Conservation (phyloP, 2,329 filamentous ascomycete genomes). For the Xylogone sp. region DNA sequence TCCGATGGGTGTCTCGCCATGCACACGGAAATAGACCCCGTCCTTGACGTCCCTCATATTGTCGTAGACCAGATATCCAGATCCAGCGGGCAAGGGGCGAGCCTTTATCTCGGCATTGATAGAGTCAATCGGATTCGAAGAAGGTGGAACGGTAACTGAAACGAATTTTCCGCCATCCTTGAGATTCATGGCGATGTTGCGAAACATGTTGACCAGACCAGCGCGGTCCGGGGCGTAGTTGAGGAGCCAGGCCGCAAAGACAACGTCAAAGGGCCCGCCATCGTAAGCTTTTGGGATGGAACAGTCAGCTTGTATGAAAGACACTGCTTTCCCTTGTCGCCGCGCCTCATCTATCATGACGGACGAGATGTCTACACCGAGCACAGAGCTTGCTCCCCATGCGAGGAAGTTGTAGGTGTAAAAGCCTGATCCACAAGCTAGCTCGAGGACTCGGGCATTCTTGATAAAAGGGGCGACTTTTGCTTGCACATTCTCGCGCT, state of each 20-base stretch:
- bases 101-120: conserved; percentile 13
- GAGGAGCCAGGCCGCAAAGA: conserved; percentile 33
- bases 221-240: conserved; percentile 30
- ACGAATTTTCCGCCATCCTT: conserved; percentile 31
- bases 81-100: conserved; percentile 11
- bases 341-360: conserved; percentile 29
- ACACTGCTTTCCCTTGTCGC: conserved; percentile 6
- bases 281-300: conserved; percentile 18
- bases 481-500: conserved; percentile 16
- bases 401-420: conserved; percentile 29
- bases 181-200: conserved; percentile 31
- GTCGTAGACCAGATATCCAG: conserved; percentile 13
- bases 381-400: conserved; percentile 31
- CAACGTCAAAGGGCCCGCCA: conserved; percentile 30
- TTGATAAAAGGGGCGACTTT: conserved; percentile 15
- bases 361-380: conserved; percentile 32
- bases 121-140: conserved; percentile 17
- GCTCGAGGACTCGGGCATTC: conserved; percentile 29
- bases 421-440: conserved; percentile 34
- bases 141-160: conserved; percentile 22
- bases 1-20: conserved; percentile 14
- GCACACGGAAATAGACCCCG: conserved; percentile 14
- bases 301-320: conserved; percentile 24
- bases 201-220: conserved; percentile 30
- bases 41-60: conserved; percentile 16